phyloP scores from a whole-genome alignment of 352 stramenopile species.

The Thraustochytrium sp. region DNA sequence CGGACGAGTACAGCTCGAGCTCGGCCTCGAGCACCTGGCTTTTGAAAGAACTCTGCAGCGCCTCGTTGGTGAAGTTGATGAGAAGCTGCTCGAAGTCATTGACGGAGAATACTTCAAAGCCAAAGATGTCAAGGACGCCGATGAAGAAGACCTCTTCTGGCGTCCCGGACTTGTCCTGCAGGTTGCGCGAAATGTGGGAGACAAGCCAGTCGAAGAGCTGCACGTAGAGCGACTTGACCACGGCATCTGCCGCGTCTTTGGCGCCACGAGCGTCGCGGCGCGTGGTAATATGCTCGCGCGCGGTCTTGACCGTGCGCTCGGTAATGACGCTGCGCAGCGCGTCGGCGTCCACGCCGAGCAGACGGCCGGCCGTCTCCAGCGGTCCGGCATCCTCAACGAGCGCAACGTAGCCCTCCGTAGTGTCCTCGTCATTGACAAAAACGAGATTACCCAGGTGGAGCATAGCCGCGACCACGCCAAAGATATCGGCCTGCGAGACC shows the following conservation, averaged over 20 bases:
- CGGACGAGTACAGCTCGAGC: conserved; percentile 66
- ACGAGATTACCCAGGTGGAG: conserved; percentile 89
- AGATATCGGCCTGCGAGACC: conserved; percentile 68
- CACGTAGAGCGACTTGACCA: conserved; percentile 86
- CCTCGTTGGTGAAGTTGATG: conserved; percentile 82
- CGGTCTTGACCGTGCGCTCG: conserved; percentile 67
- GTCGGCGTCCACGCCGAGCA: conserved; percentile 64
- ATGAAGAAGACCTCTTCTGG: conserved; percentile 78
- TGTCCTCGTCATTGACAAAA: conserved; percentile 68
- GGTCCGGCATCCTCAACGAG: conserved; percentile 53
- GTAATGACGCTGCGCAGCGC: conserved; percentile 66
- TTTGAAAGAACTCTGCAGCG: conserved; percentile 76
- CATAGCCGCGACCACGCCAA: conserved; percentile 77
- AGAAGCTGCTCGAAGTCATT: conserved; percentile 82
- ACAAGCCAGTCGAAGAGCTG: conserved; percentile 87
- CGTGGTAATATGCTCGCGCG: conserved; percentile 70
- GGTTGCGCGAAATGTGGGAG: conserved; percentile 50
- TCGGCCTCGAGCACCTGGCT: conserved; percentile 79
- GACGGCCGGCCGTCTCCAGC: conserved; percentile 49
- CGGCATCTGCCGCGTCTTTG: conserved; percentile 73
- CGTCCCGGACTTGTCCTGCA: conserved; percentile 62
- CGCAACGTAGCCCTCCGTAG: conserved; percentile 50
- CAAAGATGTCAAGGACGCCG: conserved; percentile 81
- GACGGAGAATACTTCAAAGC: conserved; percentile 77
- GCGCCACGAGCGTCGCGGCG: conserved; percentile 57